Evolutionary conservation across 768 basidiomycete genomes (phyloP), one percentile per base, ranked within the genome.

Genomic region (Lactifluus volemus): DNA sequence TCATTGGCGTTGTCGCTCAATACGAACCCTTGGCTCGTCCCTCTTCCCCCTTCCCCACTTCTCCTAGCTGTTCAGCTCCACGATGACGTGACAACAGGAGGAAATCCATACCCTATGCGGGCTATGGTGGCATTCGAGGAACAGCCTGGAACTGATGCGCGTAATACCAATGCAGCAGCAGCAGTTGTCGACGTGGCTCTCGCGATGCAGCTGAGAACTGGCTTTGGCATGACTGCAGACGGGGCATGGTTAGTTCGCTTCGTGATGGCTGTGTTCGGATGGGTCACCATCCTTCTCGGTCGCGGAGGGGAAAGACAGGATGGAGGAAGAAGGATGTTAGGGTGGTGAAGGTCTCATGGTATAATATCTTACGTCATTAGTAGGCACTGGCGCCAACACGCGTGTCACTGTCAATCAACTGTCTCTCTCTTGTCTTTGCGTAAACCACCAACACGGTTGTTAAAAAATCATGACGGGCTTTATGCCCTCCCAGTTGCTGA

Each of bases 221-320:
- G 87, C 1, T 72, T 88, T 21, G 87, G 86, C 41, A 71, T 79
- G 11, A 84, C 86, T 44, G 84, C 86, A 11, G 88, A 89, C 67
- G 79, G 86, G 6, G 87, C 87, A 41, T 89, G 86, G 86, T 81
- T 88, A 77, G 85, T 89, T 52, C 75, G 87, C 61, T 89, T 88
- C 69, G 71, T 89, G 72, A 88, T 90, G 87, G 77, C 83, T 34
- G 79, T 88, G 72, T 89, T 86, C 70, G 88, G 87, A 25, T 89
- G 88, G 88, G 77, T 89, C 64, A 79, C 84, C 45, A 78, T 88
- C 34, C 74, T 85, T n/a, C 55, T 73, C 9, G 71, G 71, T 6
- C 64, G 65, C 17, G 36, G 56, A 17, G 61, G 57, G 49, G 56
- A 63, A 58, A 54, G 61, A 54, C 51, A 53, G 41, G 47, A 17